A percentile compares a stretch with the other conserved stretches of the same genome.
phyloP scores from a whole-genome alignment of 257 asterid genomes.

The Anisodus acutangulus region DNA sequence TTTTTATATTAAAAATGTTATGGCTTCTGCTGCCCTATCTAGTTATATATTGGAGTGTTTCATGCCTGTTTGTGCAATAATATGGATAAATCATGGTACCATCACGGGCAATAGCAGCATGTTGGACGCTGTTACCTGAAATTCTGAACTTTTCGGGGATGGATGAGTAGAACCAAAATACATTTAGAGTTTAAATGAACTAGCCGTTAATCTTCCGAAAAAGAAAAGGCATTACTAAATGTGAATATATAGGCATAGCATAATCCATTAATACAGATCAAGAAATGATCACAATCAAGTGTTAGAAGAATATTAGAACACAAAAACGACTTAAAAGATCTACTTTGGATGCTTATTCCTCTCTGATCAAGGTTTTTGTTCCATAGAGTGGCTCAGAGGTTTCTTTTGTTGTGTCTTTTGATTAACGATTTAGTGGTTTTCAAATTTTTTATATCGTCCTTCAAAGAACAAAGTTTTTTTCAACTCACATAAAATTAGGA shows the following conservation, averaged over 20 bases:
- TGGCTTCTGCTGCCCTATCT: background rate
- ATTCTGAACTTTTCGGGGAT: background rate
- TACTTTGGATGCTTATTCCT: background rate
- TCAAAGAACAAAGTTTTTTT: background rate
- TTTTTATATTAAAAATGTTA: background rate
- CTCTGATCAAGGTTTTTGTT: constrained; percentile 19
- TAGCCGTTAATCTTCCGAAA: background rate
- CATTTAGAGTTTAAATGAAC: constrained; percentile 1
- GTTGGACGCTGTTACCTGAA: constrained; percentile 17
- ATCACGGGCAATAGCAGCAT: background rate
- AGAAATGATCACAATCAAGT: background rate
- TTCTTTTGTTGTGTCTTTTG: background rate
- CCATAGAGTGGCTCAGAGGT: background rate
- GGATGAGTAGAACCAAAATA: constrained; percentile 6
- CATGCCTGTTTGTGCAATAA: background rate
- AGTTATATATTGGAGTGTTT: background rate
- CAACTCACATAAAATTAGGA: background rate
- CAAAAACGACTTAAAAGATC: background rate
- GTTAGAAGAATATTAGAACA: background rate
- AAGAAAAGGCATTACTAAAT: background rate
- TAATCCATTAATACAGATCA: background rate
- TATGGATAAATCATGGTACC: background rate
- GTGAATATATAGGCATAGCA: constrained; percentile 11
- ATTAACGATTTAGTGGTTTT: background rate
- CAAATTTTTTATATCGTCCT: background rate